These are phyloP conservation scores for Calonectria honghensis DNA, from an alignment of 2,329 filamentous ascomycete genomes.

Conservation along the genomic window DNA sequence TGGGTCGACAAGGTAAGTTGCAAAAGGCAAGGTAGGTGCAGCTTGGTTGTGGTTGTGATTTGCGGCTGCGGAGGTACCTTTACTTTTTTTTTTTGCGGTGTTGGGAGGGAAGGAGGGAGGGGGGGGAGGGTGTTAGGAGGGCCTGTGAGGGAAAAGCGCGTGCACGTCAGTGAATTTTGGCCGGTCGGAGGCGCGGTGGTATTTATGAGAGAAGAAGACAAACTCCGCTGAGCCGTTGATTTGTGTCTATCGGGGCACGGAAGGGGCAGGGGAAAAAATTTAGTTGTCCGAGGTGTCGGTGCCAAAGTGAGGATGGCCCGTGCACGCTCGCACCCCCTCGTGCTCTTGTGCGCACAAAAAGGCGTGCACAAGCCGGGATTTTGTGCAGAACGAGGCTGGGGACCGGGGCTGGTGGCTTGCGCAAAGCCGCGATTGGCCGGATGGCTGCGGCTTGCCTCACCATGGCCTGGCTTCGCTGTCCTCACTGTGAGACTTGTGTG, in stretches of 20 bases:
- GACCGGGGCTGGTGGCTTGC: constrained; percentile 32
- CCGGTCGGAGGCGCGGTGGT: constrained; percentile 67
- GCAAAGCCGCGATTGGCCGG: constrained; percentile 3
- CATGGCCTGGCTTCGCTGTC: constrained; percentile 12
- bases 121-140: constrained; percentile 56
- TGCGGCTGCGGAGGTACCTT: constrained; percentile 48
- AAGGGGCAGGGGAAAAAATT: constrained; percentile 60
- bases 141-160: constrained; percentile 67
- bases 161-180: constrained; percentile 67
- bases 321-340: constrained; percentile 38
- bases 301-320: constrained; percentile 37
- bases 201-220: constrained; percentile 67
- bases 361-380: constrained; percentile 23
- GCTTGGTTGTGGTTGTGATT: constrained; percentile 35
- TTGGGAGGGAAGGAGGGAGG: constrained; percentile 43
- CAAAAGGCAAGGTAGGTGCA: constrained; percentile 24
- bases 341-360: constrained; percentile 14
- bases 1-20: constrained; percentile 41
- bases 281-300: constrained; percentile 57
- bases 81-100: constrained; percentile 46
- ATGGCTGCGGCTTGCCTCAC: constrained; percentile 10
- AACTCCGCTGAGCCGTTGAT: constrained; percentile 59
- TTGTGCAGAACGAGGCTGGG: constrained; percentile 41
- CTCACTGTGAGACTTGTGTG: constrained; percentile 32
- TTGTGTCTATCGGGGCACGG: constrained; percentile 63